phyloP scores from a whole-genome alignment of 306 rosid species.

The Malus domestica region DNA sequence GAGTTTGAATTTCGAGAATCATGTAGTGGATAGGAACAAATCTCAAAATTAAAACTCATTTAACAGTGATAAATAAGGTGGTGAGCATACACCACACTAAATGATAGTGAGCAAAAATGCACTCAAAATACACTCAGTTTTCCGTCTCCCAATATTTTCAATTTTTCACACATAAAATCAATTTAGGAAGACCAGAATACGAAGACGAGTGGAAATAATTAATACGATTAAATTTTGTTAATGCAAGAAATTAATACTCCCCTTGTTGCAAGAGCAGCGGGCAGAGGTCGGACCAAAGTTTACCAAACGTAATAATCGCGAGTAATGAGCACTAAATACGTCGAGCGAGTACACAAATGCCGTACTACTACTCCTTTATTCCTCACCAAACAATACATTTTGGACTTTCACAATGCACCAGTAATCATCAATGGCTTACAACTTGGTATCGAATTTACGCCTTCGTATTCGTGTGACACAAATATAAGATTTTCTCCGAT shows the following conservation, averaged over 20 bases:
- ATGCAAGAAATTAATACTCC: not conserved
- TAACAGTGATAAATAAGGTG: too few species aligned
- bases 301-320: not conserved
- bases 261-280: not conserved
- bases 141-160: not conserved
- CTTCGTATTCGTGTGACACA: not conserved
- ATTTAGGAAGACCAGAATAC: not conserved
- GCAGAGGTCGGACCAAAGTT: not conserved
- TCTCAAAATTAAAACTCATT: too few species aligned
- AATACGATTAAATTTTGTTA: not conserved
- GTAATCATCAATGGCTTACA: not conserved
- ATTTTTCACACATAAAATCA: not conserved
- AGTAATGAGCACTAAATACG: slow-evolving; percentile 8
- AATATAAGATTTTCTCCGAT: too few species aligned
- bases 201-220: not conserved
- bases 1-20: too few species aligned
- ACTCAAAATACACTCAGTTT: not conserved
- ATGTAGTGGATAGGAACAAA: too few species aligned
- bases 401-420: not conserved
- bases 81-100: too few species aligned
- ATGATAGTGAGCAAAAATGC: not conserved
- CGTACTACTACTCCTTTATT: not conserved
- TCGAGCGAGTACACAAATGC: not conserved
- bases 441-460: not conserved
- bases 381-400: not conserved